Evolutionary conservation across 768 basidiomycete species (phyloP), one percentile per base, ranked within the genome.

Genomic region (Sarcomyxa edulis): DNA sequence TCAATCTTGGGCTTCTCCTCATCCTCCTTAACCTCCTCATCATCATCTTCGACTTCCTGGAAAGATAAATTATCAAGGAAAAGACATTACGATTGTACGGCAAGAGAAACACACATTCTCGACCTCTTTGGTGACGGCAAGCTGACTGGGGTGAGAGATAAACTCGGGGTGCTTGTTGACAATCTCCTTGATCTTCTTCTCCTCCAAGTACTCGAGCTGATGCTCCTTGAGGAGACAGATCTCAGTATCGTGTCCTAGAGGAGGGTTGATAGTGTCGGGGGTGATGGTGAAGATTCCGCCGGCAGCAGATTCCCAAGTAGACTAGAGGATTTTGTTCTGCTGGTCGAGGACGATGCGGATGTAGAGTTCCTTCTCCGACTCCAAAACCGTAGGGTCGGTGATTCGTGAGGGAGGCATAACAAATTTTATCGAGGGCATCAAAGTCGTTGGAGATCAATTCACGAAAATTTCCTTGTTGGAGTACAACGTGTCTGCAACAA

Each of bases 151-250:
- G 72, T 98, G 98, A 21, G 94, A 97, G 68, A 98, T 99, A 74
- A 98, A 98, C 71, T 99, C 95, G 56, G 95, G 98, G 77, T 99
- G 95, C 76, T 98, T 98, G 80, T 99, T 98, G 61, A 99, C 95
- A 51, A 95, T 90, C 51, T 98, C 96, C 77, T 94, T 95, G 77
- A 98, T 89, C 65, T 83, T 84, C 78, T 96, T 96, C 81, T 99
- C 95, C 73, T 99, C 95, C 32, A 97, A 79, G 71, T 97, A 98
- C 66, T 98, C 96, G 46, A 88, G 82, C 69, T 98, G 92, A 63
- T 99, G 96, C 62, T 98, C 96, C 76, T 99, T 98, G 63, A 99
- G 70, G 44, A 95, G 82, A 48, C 83, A 83, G 54, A 95, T 78
- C 66, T 95, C 89, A 34, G 87, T 84, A 67, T 96, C 95, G 60